These are phyloP conservation scores for Amniculicola lignicola DNA, from an alignment of 495 filamentous ascomycete genomes.

Conservation along the genomic window DNA sequence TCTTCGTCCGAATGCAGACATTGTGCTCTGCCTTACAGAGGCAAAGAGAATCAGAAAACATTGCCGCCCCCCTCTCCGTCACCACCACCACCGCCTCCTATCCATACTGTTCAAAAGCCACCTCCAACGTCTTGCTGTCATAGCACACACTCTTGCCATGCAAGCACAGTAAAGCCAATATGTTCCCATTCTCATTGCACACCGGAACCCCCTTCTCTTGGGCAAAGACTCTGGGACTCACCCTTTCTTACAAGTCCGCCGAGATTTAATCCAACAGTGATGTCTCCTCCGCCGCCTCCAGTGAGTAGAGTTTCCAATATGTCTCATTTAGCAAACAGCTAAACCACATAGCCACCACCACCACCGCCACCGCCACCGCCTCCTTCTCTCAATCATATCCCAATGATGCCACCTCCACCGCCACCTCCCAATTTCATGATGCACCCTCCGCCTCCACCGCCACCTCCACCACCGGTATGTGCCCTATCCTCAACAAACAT, in stretches of 20 bases:
- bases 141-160: too few relatives aligned
- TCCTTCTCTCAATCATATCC: not conserved
- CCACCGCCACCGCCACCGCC: conserved; percentile 12
- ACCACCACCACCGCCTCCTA: too few relatives aligned
- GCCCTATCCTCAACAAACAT: not conserved
- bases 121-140: too few relatives aligned
- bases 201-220: not conserved
- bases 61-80: too few relatives aligned
- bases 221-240: not conserved
- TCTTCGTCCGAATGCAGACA: too few relatives aligned
- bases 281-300: conserved; percentile 8
- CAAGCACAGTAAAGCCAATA: too few relatives aligned
- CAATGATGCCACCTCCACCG: not conserved
- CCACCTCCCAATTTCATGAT: not conserved
- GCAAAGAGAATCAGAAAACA: too few relatives aligned
- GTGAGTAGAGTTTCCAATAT: not conserved
- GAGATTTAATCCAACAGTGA: not conserved
- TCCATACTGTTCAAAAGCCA: too few relatives aligned
- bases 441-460: too few relatives aligned
- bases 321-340: not conserved
- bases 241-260: not conserved
- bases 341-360: not conserved
- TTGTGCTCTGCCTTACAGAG: too few relatives aligned
- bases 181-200: too few relatives aligned
- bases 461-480: conserved; percentile 11